Percentiles rank a stretch among this genome's conserved stretches.
These are phyloP conservation scores for Alternaria alternata DNA, from an alignment of 2,329 filamentous ascomycete species.

Conservation along the genomic window DNA sequence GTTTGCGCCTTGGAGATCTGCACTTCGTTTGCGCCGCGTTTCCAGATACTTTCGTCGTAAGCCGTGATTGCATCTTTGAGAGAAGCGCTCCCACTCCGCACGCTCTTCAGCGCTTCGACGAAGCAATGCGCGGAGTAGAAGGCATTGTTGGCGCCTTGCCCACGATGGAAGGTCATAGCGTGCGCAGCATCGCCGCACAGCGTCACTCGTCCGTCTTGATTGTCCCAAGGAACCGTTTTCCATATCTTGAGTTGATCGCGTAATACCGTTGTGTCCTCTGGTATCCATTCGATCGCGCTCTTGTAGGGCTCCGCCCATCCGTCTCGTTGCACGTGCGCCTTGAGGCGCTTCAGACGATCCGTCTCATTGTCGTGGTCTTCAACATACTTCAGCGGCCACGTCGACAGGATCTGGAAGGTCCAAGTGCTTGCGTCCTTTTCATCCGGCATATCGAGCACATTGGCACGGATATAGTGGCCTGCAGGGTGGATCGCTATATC, in stretches of 20 bases:
- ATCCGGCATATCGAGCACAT: slow-evolving; percentile 45
- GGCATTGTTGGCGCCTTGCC: slow-evolving; percentile 50
- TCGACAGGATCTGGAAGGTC: slow-evolving; percentile 47
- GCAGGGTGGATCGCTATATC: slow-evolving; percentile 44
- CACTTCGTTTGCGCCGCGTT: slow-evolving; percentile 41
- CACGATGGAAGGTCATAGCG: slow-evolving; percentile 53
- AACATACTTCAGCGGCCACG: slow-evolving; percentile 36
- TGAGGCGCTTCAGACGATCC: slow-evolving; percentile 34
- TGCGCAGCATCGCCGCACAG: slow-evolving; percentile 52
- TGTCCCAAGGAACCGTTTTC: slow-evolving; percentile 48
- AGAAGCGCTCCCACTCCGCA: slow-evolving; percentile 10
- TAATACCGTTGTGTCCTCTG: slow-evolving; percentile 38
- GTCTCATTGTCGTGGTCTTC: slow-evolving; percentile 41
- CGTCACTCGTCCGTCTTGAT: slow-evolving; percentile 42
- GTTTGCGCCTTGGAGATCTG: slow-evolving; percentile 45
- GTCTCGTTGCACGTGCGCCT: slow-evolving; percentile 36
- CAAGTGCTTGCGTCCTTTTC: slow-evolving; percentile 44
- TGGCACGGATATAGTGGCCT: slow-evolving; percentile 40
- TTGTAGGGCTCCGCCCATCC: slow-evolving; percentile 47
- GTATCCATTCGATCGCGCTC: slow-evolving; percentile 45
- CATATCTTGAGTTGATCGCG: slow-evolving; percentile 48
- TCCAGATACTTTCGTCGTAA: slow-evolving; percentile 41
- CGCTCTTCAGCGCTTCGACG: slow-evolving; percentile 34
- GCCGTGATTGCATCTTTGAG: slow-evolving; percentile 30
- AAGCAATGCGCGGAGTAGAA: slow-evolving; percentile 45